Evolutionary conservation across 345 rosid genomes (phyloP).

Genomic region (Pistacia atlantica): DNA sequence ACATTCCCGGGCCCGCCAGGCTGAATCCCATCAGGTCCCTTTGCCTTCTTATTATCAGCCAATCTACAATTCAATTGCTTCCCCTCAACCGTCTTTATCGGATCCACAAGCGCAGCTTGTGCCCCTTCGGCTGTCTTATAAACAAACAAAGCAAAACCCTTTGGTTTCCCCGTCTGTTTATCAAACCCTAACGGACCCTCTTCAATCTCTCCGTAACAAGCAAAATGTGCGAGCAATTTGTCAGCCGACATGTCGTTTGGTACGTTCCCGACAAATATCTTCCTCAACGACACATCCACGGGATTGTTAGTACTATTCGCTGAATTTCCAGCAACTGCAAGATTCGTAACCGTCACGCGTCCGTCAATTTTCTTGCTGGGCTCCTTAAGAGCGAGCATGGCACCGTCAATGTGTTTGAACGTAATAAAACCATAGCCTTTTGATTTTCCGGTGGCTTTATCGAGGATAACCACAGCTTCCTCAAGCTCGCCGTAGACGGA

Average conservation of each 20-base stretch:
- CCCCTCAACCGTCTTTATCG: slow-evolving; percentile 72
- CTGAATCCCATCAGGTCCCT: slow-evolving; percentile 31
- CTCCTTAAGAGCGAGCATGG: slow-evolving; percentile 66
- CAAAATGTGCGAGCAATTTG: slow-evolving; percentile 56
- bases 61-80: slow-evolving; percentile 67
- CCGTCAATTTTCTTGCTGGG: slow-evolving; percentile 87
- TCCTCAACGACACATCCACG: slow-evolving; percentile 63
- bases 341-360: slow-evolving; percentile 77
- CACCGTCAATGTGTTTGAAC: slow-evolving; percentile 69
- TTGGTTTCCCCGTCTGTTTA: slow-evolving; percentile 82
- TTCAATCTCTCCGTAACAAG: slow-evolving; percentile 79
- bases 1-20: slow-evolving; percentile 36
- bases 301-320: slow-evolving; percentile 36
- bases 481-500: slow-evolving; percentile 74
- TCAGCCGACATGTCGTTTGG: slow-evolving; percentile 72
- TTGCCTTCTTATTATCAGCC: slow-evolving; percentile 83
- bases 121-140: slow-evolving; percentile 82
- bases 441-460: slow-evolving; percentile 69
- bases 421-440: slow-evolving; percentile 87
- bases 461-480: slow-evolving; percentile 74
- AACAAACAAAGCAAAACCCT: slow-evolving; percentile 81
- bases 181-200: slow-evolving; percentile 92
- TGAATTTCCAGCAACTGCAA: slow-evolving; percentile 76
- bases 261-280: slow-evolving; percentile 83
- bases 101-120: slow-evolving; percentile 73